A percentile compares a stretch with the other conserved stretches of the same genome.
Conservation (phyloP, 805 yeast genomes). For the Candida ipomoeae region DNA sequence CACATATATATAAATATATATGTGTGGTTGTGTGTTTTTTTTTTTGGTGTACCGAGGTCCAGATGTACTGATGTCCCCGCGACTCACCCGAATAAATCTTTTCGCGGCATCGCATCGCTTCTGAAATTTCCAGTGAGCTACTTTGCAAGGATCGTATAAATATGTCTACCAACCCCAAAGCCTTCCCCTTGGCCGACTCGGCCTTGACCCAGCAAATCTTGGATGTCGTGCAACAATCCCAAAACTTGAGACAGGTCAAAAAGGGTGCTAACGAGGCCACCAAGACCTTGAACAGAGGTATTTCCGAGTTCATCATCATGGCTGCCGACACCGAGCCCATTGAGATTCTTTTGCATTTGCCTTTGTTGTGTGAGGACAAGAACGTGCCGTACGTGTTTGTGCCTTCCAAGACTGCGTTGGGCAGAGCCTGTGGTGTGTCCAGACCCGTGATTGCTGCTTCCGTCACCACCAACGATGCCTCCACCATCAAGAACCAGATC, state of each 20-base stretch:
- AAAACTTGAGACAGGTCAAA: slow-evolving; percentile 96
- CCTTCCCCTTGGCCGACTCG: slow-evolving; percentile 98
- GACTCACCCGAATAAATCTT: background rate
- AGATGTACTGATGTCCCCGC: background rate
- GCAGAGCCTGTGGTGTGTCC: slow-evolving; percentile 99
- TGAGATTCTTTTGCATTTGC: slow-evolving; percentile 95
- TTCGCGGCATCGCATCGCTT: slow-evolving; percentile 4
- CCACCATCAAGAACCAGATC: slow-evolving; percentile 95
- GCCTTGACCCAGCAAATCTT: slow-evolving; percentile 93
- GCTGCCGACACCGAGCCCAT: slow-evolving; percentile 99
- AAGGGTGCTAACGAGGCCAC: slow-evolving; percentile 99
- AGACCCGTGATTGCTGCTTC: slow-evolving; percentile 99
- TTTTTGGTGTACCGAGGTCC: background rate
- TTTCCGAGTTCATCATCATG: slow-evolving; percentile 97
- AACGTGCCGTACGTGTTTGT: slow-evolving; percentile 99
- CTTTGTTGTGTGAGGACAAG: slow-evolving; percentile 97
- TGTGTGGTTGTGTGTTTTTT: too few species aligned
- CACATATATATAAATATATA: too few species aligned
- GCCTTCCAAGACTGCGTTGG: slow-evolving; percentile 96
- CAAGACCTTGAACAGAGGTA: slow-evolving; percentile 98
- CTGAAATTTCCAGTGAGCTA: slow-evolving; percentile 20
- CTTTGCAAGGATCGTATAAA: slow-evolving; percentile 36
- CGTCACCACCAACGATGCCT: slow-evolving; percentile 96
- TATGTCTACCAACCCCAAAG: slow-evolving; percentile 91
- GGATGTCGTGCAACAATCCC: slow-evolving; percentile 97